Conservation (phyloP, 1,284 basidiomycete species). For the Marasmius oreades region DNA sequence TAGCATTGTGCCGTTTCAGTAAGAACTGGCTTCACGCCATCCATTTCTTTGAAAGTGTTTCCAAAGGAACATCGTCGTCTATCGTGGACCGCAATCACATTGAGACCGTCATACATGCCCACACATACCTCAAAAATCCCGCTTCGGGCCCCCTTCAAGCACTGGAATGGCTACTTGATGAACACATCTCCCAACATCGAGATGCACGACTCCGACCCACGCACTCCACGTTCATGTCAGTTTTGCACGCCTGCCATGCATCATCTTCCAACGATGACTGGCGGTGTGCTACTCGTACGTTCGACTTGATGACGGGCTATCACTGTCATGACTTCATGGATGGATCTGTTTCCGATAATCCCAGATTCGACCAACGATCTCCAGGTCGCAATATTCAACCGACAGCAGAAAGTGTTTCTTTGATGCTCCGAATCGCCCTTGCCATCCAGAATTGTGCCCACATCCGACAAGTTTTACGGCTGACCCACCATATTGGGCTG, state of each 20-base stretch:
- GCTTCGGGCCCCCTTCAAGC: slow-evolving; percentile 45
- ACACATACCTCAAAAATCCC: slow-evolving; percentile 38
- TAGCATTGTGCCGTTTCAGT: slow-evolving; percentile 51
- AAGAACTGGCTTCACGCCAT: slow-evolving; percentile 43
- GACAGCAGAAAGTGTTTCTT: slow-evolving; percentile 45
- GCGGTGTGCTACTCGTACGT: slow-evolving; percentile 48
- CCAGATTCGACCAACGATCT: slow-evolving; percentile 36
- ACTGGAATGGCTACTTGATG: slow-evolving; percentile 62
- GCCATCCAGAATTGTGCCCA: slow-evolving; percentile 42
- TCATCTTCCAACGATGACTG: slow-evolving; percentile 45
- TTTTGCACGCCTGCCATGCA: slow-evolving; percentile 56
- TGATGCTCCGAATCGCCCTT: slow-evolving; percentile 51
- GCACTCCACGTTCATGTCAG: slow-evolving; percentile 49
- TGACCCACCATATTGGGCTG: slow-evolving; percentile 43
- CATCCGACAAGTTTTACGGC: slow-evolving; percentile 55
- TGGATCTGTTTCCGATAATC: slow-evolving; percentile 30
- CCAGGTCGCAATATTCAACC: slow-evolving; percentile 41
- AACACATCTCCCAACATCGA: slow-evolving; percentile 34
- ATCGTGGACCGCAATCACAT: slow-evolving; percentile 52
- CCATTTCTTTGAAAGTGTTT: slow-evolving; percentile 56
- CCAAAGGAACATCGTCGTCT: slow-evolving; percentile 33
- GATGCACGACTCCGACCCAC: slow-evolving; percentile 45
- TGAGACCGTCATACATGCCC: slow-evolving; percentile 54
- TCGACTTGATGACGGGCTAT: slow-evolving; percentile 67
- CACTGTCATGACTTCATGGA: slow-evolving; percentile 49